Percentiles rank a stretch among this genome's conserved stretches.
These are phyloP conservation scores for Colletotrichum destructivum DNA, from an alignment of 2,329 filamentous ascomycete species.

Conservation along the genomic window DNA sequence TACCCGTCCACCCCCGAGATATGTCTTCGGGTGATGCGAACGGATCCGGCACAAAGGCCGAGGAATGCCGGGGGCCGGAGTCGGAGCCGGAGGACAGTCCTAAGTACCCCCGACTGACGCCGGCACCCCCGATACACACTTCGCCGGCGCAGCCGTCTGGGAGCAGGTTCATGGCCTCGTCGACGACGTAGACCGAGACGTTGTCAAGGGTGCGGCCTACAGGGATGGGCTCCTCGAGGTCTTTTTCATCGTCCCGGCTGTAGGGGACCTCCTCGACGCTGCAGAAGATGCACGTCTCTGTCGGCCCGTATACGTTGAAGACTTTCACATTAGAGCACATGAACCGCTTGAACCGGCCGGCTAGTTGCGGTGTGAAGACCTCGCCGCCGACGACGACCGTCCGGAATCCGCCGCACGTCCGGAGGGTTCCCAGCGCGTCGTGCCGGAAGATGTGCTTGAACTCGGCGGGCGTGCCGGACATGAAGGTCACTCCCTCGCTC, in stretches of 20 bases:
- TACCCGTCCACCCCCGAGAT: conserved; percentile 38
- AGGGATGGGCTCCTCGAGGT: background rate
- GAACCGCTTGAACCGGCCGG: conserved; percentile 30
- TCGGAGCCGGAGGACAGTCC: conserved; percentile 33
- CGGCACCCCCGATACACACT: conserved; percentile 56
- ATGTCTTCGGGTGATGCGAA: no score
- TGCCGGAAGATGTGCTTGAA: conserved; percentile 51
- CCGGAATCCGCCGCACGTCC: conserved; percentile 38
- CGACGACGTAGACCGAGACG: conserved; percentile 59
- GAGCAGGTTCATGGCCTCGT: conserved; percentile 51
- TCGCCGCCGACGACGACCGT: conserved; percentile 45
- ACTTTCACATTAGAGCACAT: background rate
- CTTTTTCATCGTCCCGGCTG: conserved; percentile 12
- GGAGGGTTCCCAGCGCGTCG: conserved; percentile 42
- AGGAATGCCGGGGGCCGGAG: no score
- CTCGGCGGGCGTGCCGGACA: conserved; percentile 59
- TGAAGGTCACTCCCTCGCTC: conserved; percentile 54
- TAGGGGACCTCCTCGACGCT: conserved; percentile 13
- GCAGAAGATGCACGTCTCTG: conserved; percentile 46
- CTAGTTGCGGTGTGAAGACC: conserved; percentile 30
- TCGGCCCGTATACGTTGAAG: conserved; percentile 51
- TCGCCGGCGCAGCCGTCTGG: conserved; percentile 55
- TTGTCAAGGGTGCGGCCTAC: conserved; percentile 48
- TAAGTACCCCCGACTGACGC: conserved; percentile 60
- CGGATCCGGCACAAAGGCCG: no score